Percentiles rank a stretch among this genome's conserved stretches.
Conservation (phyloP, 2,329 filamentous ascomycete species). For the Colletotrichum sublineola region DNA sequence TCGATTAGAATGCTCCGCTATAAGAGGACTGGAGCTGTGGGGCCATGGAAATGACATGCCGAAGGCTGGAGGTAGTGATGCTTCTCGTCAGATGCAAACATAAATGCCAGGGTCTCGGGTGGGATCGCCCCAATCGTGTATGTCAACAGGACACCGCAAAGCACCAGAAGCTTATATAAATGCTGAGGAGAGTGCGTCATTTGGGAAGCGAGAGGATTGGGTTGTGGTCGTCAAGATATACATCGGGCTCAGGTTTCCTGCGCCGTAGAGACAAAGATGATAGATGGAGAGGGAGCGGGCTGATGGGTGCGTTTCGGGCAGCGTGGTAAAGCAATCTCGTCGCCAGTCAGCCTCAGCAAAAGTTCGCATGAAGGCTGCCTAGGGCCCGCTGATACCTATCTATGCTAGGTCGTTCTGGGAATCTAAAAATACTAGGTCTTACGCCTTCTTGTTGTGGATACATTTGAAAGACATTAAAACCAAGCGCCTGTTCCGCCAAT, state of each 20-base stretch:
- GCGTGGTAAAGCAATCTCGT: background rate
- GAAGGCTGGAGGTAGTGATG: background rate
- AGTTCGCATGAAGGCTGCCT: background rate
- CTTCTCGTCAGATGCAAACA: background rate
- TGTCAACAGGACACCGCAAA: background rate
- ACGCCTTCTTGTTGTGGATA: background rate
- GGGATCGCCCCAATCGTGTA: background rate
- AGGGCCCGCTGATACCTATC: background rate
- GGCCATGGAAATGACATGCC: background rate
- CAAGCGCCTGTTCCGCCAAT: background rate
- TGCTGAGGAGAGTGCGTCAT: background rate
- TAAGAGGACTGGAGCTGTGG: background rate
- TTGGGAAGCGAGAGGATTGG: background rate
- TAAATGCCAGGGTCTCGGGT: background rate
- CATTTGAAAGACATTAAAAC: background rate
- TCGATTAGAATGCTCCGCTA: background rate
- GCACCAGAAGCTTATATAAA: background rate
- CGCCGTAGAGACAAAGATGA: constrained; percentile 17
- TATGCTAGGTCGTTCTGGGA: background rate
- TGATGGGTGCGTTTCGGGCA: background rate
- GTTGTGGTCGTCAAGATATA: background rate
- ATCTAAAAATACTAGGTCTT: constrained; percentile 1
- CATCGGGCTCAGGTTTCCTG: background rate
- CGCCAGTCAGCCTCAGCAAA: background rate
- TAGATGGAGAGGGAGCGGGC: constrained; percentile 8